A percentile compares a stretch with the other conserved stretches of the same genome.
These are phyloP conservation scores for Saccharomycopsis fodiens DNA, from an alignment of 805 yeast genomes.

Conservation along the genomic window DNA sequence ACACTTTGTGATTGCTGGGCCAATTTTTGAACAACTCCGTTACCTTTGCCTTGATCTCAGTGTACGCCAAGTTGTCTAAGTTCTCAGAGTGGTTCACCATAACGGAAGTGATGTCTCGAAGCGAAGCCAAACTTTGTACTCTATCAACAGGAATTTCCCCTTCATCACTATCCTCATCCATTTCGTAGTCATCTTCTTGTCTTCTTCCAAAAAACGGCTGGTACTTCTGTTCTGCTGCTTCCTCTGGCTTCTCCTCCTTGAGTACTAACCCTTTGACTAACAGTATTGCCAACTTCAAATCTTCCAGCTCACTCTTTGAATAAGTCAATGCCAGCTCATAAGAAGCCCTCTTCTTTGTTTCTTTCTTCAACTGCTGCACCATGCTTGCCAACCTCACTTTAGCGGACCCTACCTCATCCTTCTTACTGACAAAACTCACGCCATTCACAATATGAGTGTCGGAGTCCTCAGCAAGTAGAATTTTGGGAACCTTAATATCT, in stretches of 20 bases:
- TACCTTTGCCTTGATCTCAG: background rate
- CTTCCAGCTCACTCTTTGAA: constrained; percentile 87
- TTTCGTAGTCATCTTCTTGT: background rate
- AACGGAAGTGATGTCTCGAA: background rate
- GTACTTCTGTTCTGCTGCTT: too few relatives aligned
- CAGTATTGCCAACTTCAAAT: constrained; percentile 72
- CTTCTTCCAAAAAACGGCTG: background rate
- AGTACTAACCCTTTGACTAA: constrained; percentile 15
- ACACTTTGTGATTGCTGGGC: background rate
- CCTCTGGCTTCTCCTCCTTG: background rate
- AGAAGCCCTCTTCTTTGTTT: constrained; percentile 34
- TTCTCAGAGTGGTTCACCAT: background rate
- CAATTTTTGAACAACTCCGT: background rate
- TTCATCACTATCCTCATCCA: background rate
- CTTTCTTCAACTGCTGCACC: constrained; percentile 26
- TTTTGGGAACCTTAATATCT: constrained; percentile 25
- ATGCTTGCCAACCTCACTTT: constrained; percentile 23
- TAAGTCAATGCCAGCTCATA: background rate
- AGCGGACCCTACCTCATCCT: constrained; percentile 16
- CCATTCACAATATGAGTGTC: constrained; percentile 6
- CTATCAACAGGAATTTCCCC: background rate
- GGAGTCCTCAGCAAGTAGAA: constrained; percentile 7
- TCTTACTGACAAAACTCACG: constrained; percentile 3
- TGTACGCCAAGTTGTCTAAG: background rate
- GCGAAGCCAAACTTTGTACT: background rate